Conservation (phyloP, 208 protist species). For the Porcisia hertigi region DNA sequence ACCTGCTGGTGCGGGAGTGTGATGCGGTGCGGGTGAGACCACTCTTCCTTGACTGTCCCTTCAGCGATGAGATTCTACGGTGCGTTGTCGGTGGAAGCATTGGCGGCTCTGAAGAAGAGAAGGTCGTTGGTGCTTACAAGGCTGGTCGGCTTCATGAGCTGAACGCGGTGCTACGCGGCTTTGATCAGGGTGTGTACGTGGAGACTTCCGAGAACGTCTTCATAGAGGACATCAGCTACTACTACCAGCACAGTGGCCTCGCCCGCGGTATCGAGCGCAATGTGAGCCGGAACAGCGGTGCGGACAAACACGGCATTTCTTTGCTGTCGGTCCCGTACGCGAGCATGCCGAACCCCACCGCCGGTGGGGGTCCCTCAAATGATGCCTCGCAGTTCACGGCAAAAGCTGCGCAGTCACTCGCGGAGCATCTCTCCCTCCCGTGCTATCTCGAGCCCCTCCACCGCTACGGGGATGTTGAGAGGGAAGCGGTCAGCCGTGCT, state of each 20-base stretch:
- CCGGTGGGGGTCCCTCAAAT: not conserved
- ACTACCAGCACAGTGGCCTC: constrained; percentile 9
- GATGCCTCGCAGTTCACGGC: constrained; percentile 16
- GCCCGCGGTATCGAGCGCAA: not conserved
- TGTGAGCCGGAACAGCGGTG: not conserved
- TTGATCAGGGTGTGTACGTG: constrained; percentile 31
- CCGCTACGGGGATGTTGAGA: constrained; percentile 16
- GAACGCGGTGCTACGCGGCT: constrained; percentile 55
- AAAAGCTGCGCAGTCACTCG: constrained; percentile 18
- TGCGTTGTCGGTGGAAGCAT: constrained; percentile 37
- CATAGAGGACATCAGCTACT: constrained; percentile 37
- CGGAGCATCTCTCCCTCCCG: constrained; percentile 24
- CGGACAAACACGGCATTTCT: constrained; percentile 8
- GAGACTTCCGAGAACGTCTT: constrained; percentile 27
- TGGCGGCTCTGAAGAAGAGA: constrained; percentile 34
- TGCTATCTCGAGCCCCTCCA: constrained; percentile 29
- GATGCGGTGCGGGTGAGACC: constrained; percentile 36
- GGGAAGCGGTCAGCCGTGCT: not conserved
- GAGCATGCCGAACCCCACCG: not conserved
- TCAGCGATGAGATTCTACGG: constrained; percentile 55
- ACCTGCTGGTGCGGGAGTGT: constrained; percentile 32
- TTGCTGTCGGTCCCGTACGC: constrained; percentile 16
- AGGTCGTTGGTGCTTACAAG: constrained; percentile 32
- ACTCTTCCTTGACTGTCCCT: constrained; percentile 58
- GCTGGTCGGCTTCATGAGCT: constrained; percentile 38